phyloP scores from a whole-genome alignment of 2,329 filamentous ascomycete species.

The Alternaria sp. region DNA sequence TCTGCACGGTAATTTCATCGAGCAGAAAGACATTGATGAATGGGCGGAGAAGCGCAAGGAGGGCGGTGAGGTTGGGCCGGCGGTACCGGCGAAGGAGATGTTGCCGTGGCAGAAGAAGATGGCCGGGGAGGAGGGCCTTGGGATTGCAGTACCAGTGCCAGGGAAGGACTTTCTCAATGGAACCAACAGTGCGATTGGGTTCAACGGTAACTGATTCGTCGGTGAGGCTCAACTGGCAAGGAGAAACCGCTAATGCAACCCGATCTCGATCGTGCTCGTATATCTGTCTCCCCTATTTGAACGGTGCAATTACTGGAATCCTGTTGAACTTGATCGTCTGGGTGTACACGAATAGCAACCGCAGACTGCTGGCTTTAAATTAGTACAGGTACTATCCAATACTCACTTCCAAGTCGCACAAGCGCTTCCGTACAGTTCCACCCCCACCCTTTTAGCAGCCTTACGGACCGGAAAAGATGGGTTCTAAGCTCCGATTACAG shows the following conservation, averaged over 20 bases:
- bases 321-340: background rate
- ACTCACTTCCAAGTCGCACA: background rate
- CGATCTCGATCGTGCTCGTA: background rate
- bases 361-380: background rate
- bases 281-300: background rate
- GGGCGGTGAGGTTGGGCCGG: slow-evolving; percentile 35
- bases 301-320: no score
- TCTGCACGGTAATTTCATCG: slow-evolving; percentile 43
- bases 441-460: background rate
- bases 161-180: background rate
- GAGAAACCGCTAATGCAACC: background rate
- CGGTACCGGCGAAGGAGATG: slow-evolving; percentile 25
- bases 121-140: slow-evolving; percentile 20
- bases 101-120: slow-evolving; percentile 41
- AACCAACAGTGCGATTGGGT: background rate
- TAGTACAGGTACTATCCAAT: background rate
- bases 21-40: slow-evolving; percentile 37
- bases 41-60: slow-evolving; percentile 39
- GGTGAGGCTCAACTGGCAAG: background rate
- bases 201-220: background rate
- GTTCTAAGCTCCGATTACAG: background rate
- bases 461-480: background rate
- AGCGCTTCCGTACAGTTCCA: background rate
- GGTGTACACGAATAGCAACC: background rate
- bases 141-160: slow-evolving; percentile 4